Conservation (phyloP, 176 grass and related monocot species). For the Tillandsia leiboldiana region DNA sequence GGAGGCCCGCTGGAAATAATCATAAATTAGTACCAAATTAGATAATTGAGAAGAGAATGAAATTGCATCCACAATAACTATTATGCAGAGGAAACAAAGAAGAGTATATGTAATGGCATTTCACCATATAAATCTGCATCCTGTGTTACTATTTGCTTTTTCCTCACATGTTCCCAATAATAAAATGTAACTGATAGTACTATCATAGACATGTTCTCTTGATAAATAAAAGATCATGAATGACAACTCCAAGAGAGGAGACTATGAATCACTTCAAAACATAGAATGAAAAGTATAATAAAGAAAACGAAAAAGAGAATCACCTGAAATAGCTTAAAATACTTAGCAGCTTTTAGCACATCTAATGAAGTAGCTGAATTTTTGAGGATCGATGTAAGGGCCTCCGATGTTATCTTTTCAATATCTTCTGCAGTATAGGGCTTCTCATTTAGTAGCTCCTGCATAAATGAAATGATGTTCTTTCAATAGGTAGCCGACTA, state of each 20-base stretch:
- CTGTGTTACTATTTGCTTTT: too few species aligned
- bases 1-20: conserved; percentile 44
- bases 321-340: conserved; percentile 22
- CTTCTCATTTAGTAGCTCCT: conserved; percentile 15
- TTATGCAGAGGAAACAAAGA: not conserved
- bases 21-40: not conserved
- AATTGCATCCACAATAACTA: not conserved
- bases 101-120: not conserved
- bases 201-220: too few species aligned
- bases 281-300: not conserved
- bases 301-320: not conserved
- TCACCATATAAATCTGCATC: too few species aligned
- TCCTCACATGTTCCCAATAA: too few species aligned
- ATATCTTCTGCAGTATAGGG: conserved; percentile 17
- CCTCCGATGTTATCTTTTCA: conserved; percentile 7
- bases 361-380: conserved; percentile 20
- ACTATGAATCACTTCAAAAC: not conserved
- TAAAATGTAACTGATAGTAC: too few species aligned
- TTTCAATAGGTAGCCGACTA: too few species aligned
- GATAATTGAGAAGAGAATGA: not conserved
- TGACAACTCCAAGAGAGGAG: too few species aligned
- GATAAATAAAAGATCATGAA: too few species aligned
- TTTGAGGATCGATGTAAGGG: conserved; percentile 11
- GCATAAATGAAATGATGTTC: not conserved
- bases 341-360: conserved; percentile 13